Percentiles rank a stretch among this genome's conserved stretches.
Evolutionary conservation across 441 rosid genomes (phyloP).

Genomic region (Manihot esculenta): DNA sequence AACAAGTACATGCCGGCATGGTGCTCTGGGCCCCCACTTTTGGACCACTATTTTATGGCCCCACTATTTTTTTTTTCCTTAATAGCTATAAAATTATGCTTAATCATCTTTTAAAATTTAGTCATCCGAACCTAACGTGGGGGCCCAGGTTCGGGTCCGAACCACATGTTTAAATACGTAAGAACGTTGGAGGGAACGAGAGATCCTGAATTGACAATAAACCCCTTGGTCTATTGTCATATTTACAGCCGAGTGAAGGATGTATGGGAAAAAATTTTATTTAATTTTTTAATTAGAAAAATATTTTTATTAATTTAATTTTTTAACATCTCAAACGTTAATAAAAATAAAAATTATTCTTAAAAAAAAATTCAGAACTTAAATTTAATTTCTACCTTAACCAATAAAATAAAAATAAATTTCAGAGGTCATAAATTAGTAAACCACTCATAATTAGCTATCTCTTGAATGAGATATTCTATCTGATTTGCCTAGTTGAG

Average conservation of each 20-base stretch:
- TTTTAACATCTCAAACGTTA: too few relatives aligned
- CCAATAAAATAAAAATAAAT: too few relatives aligned
- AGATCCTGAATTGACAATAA: slow-evolving; percentile 13
- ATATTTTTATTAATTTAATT: too few relatives aligned
- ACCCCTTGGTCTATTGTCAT: not conserved
- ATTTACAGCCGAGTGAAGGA: not conserved
- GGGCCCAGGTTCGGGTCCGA: slow-evolving; percentile 52
- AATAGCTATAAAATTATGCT: not conserved
- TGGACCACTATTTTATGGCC: slow-evolving; percentile 21
- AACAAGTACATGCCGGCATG: slow-evolving; percentile 31
- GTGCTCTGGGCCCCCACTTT: slow-evolving; percentile 26
- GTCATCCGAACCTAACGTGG: slow-evolving; percentile 30
- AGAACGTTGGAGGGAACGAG: slow-evolving; percentile 44
- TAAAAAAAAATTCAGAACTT: too few relatives aligned
- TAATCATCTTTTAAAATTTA: not conserved
- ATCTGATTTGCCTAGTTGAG: too few relatives aligned
- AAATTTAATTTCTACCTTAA: too few relatives aligned
- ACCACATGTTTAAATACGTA: slow-evolving; percentile 45
- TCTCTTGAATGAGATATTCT: too few relatives aligned
- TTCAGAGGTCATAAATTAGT: too few relatives aligned
- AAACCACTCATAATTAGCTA: too few relatives aligned
- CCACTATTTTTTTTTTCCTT: not conserved
- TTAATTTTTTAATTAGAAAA: too few relatives aligned
- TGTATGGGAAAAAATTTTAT: not conserved
- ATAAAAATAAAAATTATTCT: too few relatives aligned